Evolutionary conservation across 2,329 filamentous ascomycete genomes (phyloP).

Genomic region (Pseudovirgaria hyperparasitica): DNA sequence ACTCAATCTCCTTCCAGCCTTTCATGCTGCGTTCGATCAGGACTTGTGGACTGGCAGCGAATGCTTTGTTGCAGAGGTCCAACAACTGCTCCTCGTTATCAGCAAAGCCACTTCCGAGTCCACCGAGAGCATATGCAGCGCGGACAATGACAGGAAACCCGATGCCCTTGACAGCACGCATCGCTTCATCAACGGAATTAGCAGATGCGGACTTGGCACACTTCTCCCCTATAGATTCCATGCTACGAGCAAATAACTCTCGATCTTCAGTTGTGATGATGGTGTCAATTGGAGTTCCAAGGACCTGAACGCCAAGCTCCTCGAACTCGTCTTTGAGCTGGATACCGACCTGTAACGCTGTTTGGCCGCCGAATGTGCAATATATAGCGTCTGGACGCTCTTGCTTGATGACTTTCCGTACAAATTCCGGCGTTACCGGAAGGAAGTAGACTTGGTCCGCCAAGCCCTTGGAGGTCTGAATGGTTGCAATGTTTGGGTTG

Average conservation of each 20-base stretch:
- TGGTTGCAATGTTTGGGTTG: conserved; percentile 98
- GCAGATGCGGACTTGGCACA: conserved; percentile 96
- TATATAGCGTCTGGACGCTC: conserved; percentile 95
- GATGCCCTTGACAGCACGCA: conserved; percentile 79
- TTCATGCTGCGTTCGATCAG: conserved; percentile 98
- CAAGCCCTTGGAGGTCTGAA: conserved; percentile 93
- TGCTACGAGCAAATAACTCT: conserved; percentile 92
- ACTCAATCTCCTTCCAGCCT: conserved; percentile 99
- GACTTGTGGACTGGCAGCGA: conserved; percentile 89
- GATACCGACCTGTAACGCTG: conserved; percentile 90
- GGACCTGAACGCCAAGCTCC: conserved; percentile 77
- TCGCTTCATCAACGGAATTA: conserved; percentile 74
- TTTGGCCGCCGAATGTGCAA: conserved; percentile 95
- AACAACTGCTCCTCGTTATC: conserved; percentile 72
- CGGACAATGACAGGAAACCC: conserved; percentile 95
- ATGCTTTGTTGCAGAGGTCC: conserved; percentile 86
- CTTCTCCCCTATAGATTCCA: conserved; percentile 97
- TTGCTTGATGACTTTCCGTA: conserved; percentile 91
- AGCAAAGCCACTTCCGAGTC: conserved; percentile 89
- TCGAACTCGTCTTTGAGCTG: conserved; percentile 97
- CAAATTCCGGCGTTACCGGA: conserved; percentile 91
- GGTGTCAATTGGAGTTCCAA: conserved; percentile 93
- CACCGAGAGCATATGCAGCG: conserved; percentile 90
- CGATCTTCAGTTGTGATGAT: conserved; percentile 98
- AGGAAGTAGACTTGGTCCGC: conserved; percentile 99